A percentile compares a stretch with the other conserved stretches of the same genome.
These are phyloP conservation scores for Micromonas commoda DNA, from an alignment of 139 green algal genomes.

Conservation along the genomic window DNA sequence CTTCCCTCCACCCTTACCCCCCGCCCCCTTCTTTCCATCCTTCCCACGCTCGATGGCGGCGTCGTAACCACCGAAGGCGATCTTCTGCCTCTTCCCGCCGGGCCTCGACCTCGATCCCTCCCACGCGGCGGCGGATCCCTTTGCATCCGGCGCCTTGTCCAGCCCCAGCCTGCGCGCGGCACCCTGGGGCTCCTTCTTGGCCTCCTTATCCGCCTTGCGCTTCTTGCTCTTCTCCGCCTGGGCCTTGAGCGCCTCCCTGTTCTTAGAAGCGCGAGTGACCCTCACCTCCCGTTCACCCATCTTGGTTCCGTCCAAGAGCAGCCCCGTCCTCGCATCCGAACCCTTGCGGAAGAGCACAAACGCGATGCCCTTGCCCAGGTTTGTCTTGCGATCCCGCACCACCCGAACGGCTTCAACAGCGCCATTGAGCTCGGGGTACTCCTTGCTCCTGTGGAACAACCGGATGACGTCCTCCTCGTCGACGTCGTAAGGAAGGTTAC, in stretches of 20 bases:
- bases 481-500: constrained; percentile 72
- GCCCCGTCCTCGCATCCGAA: not conserved
- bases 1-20: not conserved
- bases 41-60: not conserved
- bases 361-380: constrained; percentile 41
- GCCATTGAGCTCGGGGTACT: constrained; percentile 4
- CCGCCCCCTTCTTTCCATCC: not conserved
- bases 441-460: constrained; percentile 35
- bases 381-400: constrained; percentile 58
- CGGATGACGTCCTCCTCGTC: constrained; percentile 62
- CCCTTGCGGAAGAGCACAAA: constrained; percentile 39
- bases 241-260: not conserved
- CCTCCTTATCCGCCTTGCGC: not conserved
- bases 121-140: not conserved
- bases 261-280: not conserved
- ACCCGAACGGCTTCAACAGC: constrained; percentile 71
- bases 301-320: constrained; percentile 11
- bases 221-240: not conserved
- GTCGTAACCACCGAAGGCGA: not conserved
- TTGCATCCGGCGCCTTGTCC: not conserved
- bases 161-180: not conserved
- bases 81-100: not conserved
- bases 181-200: not conserved
- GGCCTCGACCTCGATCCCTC: constrained; percentile 1
- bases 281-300: constrained; percentile 14